Percentiles rank a stretch among this genome's conserved stretches.
These are phyloP conservation scores for Aspergillus baeticus DNA, from an alignment of 495 filamentous ascomycete genomes.

Conservation along the genomic window DNA sequence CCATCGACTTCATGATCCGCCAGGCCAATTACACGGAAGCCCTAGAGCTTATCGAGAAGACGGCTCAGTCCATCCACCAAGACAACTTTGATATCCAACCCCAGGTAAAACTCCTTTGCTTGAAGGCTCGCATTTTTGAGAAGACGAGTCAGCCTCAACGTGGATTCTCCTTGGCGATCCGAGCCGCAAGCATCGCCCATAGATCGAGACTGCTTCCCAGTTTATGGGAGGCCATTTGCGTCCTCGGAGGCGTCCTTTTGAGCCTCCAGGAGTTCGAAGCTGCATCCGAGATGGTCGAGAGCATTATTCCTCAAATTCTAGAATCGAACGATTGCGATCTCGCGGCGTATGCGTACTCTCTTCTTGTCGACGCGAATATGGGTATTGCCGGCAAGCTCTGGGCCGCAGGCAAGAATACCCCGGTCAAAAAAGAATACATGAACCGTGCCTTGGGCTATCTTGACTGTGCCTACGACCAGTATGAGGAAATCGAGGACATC, in stretches of 20 bases:
- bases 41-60: conserved; percentile 64
- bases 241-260: conserved; percentile 66
- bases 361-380: conserved; percentile 81
- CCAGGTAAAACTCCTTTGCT: conserved; percentile 69
- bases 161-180: conserved; percentile 79
- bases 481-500: conserved; percentile 70
- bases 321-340: conserved; percentile 69
- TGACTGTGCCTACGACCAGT: conserved; percentile 67
- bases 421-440: conserved; percentile 55
- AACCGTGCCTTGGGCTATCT: conserved; percentile 65
- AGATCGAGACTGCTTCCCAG: conserved; percentile 66
- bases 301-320: conserved; percentile 77
- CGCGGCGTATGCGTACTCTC: conserved; percentile 65
- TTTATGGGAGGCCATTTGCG: conserved; percentile 75
- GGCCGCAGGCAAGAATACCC: conserved; percentile 22
- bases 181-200: conserved; percentile 76
- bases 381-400: conserved; percentile 66
- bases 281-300: conserved; percentile 63
- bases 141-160: conserved; percentile 70
- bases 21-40: conserved; percentile 62
- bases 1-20: conserved; percentile 70
- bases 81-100: conserved; percentile 72
- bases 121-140: conserved; percentile 74
- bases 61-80: conserved; percentile 62
- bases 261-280: conserved; percentile 73